A percentile compares a stretch with the other conserved stretches of the same genome.
Evolutionary conservation across 1,139 yeast genomes (phyloP).

Genomic region (Taphrina betulina): DNA sequence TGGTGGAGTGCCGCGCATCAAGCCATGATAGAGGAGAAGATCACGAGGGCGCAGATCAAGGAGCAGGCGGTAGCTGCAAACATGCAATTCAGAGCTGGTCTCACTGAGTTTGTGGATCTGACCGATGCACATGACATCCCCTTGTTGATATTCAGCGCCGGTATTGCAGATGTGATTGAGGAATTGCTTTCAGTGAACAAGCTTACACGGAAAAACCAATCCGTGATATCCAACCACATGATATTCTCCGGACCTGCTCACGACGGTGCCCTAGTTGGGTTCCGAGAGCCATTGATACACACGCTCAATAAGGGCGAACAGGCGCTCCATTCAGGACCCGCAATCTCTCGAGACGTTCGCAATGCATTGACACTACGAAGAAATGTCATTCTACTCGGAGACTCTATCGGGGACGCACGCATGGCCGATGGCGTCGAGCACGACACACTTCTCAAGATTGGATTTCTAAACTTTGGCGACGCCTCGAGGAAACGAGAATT

Average conservation of each 20-base stretch:
- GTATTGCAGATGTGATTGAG: slow-evolving; percentile 30
- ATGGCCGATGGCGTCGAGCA: slow-evolving; percentile 27
- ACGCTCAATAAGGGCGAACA: slow-evolving; percentile 31
- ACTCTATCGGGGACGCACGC: slow-evolving; percentile 26
- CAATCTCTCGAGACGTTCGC: slow-evolving; percentile 2
- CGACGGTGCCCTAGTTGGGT: slow-evolving; percentile 12
- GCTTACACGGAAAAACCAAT: slow-evolving; percentile 9
- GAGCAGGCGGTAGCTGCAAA: slow-evolving; percentile 2
- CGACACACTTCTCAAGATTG: slow-evolving; percentile 15
- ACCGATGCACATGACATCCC: slow-evolving; percentile 1
- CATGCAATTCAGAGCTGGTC: slow-evolving; percentile 21
- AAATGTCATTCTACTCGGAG: slow-evolving; percentile 23
- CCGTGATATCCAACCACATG: slow-evolving; percentile 27
- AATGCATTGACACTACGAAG: slow-evolving; percentile 7
- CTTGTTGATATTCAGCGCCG: slow-evolving; percentile 26
- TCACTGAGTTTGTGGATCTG: slow-evolving; percentile 3
- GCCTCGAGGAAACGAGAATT: slow-evolving; percentile 13
- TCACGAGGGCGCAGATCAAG: background rate
- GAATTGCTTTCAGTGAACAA: slow-evolving; percentile 8
- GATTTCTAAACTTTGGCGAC: slow-evolving; percentile 27
- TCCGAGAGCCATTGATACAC: slow-evolving; percentile 26
- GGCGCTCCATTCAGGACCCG: slow-evolving; percentile 7
- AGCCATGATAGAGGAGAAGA: slow-evolving; percentile 14
- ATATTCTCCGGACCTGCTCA: slow-evolving; percentile 2
- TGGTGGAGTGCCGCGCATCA: slow-evolving; percentile 33